Base-by-base conservation (phyloP, 805 yeast species). In the Ogataea salicorniae region DNA sequence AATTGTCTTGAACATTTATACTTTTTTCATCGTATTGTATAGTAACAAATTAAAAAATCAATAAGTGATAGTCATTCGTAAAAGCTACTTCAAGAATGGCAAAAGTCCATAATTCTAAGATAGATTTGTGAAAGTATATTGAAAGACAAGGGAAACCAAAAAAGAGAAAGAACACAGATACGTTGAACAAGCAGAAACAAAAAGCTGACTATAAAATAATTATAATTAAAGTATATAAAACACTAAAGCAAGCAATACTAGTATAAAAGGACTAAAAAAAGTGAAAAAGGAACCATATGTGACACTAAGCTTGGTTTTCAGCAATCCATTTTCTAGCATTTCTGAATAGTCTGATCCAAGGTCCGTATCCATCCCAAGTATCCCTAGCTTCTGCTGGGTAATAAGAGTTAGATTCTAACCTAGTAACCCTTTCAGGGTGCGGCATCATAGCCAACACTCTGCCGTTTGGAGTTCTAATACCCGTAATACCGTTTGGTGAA, bases 371-470 rank as follows among this genome's bases (percentile, higher is more conserved):
- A 46, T 81, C 84, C 91, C 95, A 88, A 46, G 73, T 71, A 23
- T 71, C 75, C 42, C 75, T 75, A 44, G 77, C 81, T 43, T 73
- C 73, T 20, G 54, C 56, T 43, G 97, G 97, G 63, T 88, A 87
- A 82, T 88, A 92, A 4, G 97, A 89, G 72, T 92, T 92, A 47
- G 95, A 74, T 68, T 87, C 96, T 63, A 83, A 74, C 71, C 97
- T 79, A 48, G 83, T 76, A 44, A 87, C 94, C 72, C 99, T 87
- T 71, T 94, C 99, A 22, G 99, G 99, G 67, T 94, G 99, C 41
- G 99, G 99, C 99, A 94, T 94, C 90, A 94, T 81, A 5, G 97
- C 97, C 59, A 94, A 74, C 3, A 94, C 97, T 67, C 99, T 83
- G 54, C 98, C 98, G 63, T 87, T 89, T 45, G 89, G 88, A 46